phyloP scores from a whole-genome alignment of 176 grass and related monocot species.

The Coix lacrymajobi region DNA sequence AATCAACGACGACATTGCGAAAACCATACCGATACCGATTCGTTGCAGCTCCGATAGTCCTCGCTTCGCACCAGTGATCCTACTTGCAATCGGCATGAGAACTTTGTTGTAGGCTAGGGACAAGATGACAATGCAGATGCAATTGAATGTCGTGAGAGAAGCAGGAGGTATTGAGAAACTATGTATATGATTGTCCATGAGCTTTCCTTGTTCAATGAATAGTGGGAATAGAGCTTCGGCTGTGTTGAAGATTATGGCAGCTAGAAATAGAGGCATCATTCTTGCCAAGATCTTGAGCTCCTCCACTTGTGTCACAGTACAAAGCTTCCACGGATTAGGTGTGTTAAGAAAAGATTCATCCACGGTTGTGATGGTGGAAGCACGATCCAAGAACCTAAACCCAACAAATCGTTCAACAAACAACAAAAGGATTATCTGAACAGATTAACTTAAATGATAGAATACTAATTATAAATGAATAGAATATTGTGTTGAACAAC shows the following conservation, averaged over 20 bases:
- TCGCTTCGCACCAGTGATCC: too few relatives aligned
- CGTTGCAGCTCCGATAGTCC: too few relatives aligned
- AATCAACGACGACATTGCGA: too few relatives aligned
- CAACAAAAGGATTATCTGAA: too few relatives aligned
- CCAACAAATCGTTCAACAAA: too few relatives aligned
- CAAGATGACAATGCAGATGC: too few relatives aligned
- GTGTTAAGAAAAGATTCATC: background rate
- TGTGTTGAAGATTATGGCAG: background rate
- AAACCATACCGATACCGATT: too few relatives aligned
- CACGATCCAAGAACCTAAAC: constrained; percentile 42
- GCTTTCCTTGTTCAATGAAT: constrained; percentile 41
- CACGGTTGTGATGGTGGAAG: constrained; percentile 16
- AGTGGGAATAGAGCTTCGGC: constrained; percentile 6
- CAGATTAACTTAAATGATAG: too few relatives aligned
- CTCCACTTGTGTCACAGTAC: constrained; percentile 43
- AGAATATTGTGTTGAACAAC: background rate
- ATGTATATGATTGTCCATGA: constrained; percentile 24
- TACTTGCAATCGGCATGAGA: too few relatives aligned
- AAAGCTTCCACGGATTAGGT: constrained; percentile 32
- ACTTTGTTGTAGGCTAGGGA: too few relatives aligned
- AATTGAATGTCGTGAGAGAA: too few relatives aligned
- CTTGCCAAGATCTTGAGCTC: constrained; percentile 37
- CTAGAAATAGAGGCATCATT: background rate
- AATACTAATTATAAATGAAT: too few relatives aligned
- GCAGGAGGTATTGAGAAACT: constrained; percentile 26